Evolutionary conservation across 2,329 filamentous ascomycete species (phyloP).

Genomic region (Ramularia endophylla): DNA sequence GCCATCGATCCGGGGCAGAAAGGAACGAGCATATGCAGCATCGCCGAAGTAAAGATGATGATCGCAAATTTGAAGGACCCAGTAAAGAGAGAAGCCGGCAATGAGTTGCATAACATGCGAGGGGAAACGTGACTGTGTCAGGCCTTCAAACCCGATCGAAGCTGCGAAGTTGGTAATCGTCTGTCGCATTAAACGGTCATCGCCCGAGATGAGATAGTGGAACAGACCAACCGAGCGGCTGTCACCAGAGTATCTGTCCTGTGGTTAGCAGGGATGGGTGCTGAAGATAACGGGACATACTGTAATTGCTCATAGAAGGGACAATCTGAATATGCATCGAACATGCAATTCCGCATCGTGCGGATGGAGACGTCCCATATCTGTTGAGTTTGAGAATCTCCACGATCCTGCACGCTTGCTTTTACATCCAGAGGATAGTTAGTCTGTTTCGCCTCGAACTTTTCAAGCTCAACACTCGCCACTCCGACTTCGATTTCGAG

Average conservation of each 20-base stretch:
- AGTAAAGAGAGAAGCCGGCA: slow-evolving; percentile 35
- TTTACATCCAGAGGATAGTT: slow-evolving; percentile 36
- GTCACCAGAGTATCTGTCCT: slow-evolving; percentile 19
- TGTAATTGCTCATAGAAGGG: slow-evolving; percentile 29
- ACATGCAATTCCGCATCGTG: slow-evolving; percentile 34
- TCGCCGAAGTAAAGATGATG: slow-evolving; percentile 36
- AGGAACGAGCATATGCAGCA: slow-evolving; percentile 23
- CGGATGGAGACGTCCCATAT: slow-evolving; percentile 27
- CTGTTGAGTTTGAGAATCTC: slow-evolving; percentile 9
- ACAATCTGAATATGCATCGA: slow-evolving; percentile 26
- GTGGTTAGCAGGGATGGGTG: neutral
- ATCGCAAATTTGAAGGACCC: slow-evolving; percentile 34
- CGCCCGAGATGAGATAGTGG: slow-evolving; percentile 25
- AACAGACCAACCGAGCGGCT: slow-evolving; percentile 21
- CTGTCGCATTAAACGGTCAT: slow-evolving; percentile 24
- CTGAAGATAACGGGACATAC: neutral
- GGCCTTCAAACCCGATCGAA: slow-evolving; percentile 23
- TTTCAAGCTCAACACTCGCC: slow-evolving; percentile 21
- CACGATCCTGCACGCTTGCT: slow-evolving; percentile 16
- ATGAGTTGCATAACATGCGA: slow-evolving; percentile 35
- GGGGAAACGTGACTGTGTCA: slow-evolving; percentile 34
- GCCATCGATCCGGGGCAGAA: slow-evolving; percentile 31
- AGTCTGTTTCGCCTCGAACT: slow-evolving; percentile 28
- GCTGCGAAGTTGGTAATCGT: slow-evolving; percentile 20
- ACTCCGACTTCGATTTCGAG: slow-evolving; percentile 26